phyloP scores from a whole-genome alignment of 2,329 filamentous ascomycete genomes.

The Acarospora socialis region DNA sequence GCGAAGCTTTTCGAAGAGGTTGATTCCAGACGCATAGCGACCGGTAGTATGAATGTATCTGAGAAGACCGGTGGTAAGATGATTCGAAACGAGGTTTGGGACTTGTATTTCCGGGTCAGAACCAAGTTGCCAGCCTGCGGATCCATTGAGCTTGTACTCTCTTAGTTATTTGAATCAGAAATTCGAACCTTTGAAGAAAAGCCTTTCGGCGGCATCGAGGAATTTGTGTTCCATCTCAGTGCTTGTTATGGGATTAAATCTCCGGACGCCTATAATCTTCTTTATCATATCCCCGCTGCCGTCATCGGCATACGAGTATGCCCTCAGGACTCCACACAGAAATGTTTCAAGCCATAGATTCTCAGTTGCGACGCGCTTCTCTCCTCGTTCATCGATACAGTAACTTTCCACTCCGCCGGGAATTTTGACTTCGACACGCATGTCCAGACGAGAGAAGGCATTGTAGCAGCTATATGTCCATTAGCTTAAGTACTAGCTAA shows the following conservation, averaged over 20 bases:
- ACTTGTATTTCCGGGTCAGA: conserved; percentile 97
- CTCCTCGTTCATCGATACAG: conserved; percentile 90
- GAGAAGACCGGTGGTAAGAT: conserved; percentile 82
- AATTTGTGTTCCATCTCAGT: conserved; percentile 98
- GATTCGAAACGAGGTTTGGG: conserved; percentile 90
- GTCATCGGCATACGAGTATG: conserved; percentile 93
- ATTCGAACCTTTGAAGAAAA: conserved; percentile 76
- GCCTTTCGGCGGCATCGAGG: conserved; percentile 77
- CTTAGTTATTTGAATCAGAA: not conserved
- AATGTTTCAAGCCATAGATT: conserved; percentile 96
- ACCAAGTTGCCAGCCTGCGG: conserved; percentile 75
- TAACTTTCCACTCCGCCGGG: conserved; percentile 94
- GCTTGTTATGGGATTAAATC: conserved; percentile 95
- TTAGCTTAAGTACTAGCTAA: conserved; percentile 6
- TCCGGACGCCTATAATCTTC: conserved; percentile 90
- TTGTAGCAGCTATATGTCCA: conserved; percentile 63
- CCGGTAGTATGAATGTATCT: conserved; percentile 94
- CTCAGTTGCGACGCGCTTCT: conserved; percentile 85
- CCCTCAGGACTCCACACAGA: conserved; percentile 81
- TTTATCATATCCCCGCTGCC: conserved; percentile 88
- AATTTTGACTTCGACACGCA: conserved; percentile 96
- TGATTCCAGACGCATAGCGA: conserved; percentile 87
- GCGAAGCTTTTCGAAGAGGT: conserved; percentile 90
- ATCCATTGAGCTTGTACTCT: conserved; percentile 13
- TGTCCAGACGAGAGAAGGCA: conserved; percentile 93